Evolutionary conservation across 2,329 filamentous ascomycete species (phyloP), one percentile per base, ranked within the genome.

Genomic region (Bertia moriformis): DNA sequence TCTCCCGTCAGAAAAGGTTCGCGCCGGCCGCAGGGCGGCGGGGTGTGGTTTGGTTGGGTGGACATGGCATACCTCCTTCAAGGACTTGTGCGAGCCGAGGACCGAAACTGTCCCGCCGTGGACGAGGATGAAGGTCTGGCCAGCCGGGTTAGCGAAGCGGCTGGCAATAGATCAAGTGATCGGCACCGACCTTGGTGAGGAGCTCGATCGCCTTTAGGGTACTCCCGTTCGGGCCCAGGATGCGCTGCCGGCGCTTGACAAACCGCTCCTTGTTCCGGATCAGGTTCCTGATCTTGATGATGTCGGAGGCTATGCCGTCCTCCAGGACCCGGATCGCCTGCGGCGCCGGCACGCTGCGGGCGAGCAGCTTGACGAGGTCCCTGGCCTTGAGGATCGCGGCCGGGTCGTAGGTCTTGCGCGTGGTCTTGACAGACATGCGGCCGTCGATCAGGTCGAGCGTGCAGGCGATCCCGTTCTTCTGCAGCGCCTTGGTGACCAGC

Each of bases 371-470:
- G 57, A 98, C 91, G 45, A 98, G 67, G 57, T 98, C 91, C 47
- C 91, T 77, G 14, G 89, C 88, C 49, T 95, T 94, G 41, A 98
- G 71, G 42, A 98, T 93, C 3, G 88, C 75, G 4, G 88, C 87
- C 4, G 91, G 91, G 54, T 98, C 91, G 56, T 70, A 93, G 2
- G 87, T 93, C 58, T 88, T 88, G 51, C 83, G 70, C 2, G 89
- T 96, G 18, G 89, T 96, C 62, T 89, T 93, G 47, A 96, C 89
- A 0, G 83, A 88, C 89, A 96, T 96, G 56, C 78, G 86, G 54
- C 91, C 91, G 58, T 96, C 88, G 4, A 96, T 83, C 56, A 98
- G 69, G 65, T 98, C 89, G 18, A 98, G 75, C 7, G 83, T 88
- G 55, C 89, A 95, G 35, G 83, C 85, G 36, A 98, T 86, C 47